Evolutionary conservation across 169 alveolate species (phyloP).

Genomic region (Plasmodium knowlesi): DNA sequence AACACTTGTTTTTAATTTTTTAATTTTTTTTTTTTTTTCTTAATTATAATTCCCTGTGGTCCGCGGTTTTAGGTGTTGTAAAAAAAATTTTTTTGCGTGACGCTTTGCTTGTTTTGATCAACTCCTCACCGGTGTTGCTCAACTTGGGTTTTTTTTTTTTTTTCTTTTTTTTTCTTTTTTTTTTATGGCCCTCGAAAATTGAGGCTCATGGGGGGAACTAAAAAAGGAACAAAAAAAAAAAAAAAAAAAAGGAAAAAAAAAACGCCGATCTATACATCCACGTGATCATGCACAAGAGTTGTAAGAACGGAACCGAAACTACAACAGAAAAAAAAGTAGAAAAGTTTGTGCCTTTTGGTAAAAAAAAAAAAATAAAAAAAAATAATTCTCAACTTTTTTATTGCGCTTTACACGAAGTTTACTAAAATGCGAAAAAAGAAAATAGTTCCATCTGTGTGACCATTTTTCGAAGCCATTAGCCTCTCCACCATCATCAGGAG

Average conservation of each 20-base stretch:
- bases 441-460: not conserved
- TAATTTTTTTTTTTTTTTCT: not conserved
- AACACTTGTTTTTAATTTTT: not conserved
- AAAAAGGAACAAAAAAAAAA: not conserved
- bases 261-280: not conserved
- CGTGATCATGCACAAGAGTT: not conserved
- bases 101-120: not conserved
- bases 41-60: not conserved
- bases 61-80: not conserved
- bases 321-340: not conserved
- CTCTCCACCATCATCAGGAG: not conserved
- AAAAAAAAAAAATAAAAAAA: not conserved
- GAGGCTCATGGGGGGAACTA: not conserved
- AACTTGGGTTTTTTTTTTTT: not conserved
- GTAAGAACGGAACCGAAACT: not conserved
- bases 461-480: not conserved
- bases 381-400: not conserved
- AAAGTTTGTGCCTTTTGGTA: not conserved
- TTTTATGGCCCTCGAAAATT: not conserved
- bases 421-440: not conserved
- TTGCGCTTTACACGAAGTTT: not conserved
- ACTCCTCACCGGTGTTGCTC: not conserved
- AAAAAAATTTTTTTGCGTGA: not conserved
- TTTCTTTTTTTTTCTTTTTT: not conserved
- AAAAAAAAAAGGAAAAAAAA: not conserved